Conservation (phyloP, 1,284 basidiomycete species). For the Rhodotorula sp. region DNA sequence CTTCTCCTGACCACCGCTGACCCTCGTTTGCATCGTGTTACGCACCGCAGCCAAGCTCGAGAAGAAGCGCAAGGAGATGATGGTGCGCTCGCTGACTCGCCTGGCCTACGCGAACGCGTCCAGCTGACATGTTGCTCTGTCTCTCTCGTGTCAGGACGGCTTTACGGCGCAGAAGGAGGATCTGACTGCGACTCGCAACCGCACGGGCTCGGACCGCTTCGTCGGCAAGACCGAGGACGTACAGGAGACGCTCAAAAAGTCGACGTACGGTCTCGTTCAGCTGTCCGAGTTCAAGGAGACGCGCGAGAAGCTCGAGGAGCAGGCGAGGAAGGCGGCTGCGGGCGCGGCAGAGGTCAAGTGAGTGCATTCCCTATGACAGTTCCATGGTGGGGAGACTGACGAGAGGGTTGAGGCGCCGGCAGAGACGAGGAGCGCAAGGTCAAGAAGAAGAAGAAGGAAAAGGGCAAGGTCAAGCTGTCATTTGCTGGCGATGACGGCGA, state of each 20-base stretch:
- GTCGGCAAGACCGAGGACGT: constrained; percentile 90
- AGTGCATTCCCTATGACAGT: constrained; percentile 50
- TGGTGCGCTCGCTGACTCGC: constrained; percentile 46
- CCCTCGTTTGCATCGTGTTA: neutral
- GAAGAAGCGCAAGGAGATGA: constrained; percentile 75
- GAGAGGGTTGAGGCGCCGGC: constrained; percentile 63
- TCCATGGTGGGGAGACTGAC: constrained; percentile 51
- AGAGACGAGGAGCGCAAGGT: constrained; percentile 60
- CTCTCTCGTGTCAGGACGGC: constrained; percentile 57
- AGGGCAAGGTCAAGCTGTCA: constrained; percentile 68
- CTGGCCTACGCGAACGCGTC: too few species aligned
- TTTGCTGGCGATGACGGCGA: constrained; percentile 63
- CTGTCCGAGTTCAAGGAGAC: constrained; percentile 81
- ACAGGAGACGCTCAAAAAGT: constrained; percentile 89
- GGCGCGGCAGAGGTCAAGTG: constrained; percentile 76
- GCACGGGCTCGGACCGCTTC: constrained; percentile 66
- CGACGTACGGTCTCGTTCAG: constrained; percentile 87
- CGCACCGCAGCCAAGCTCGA: constrained; percentile 53
- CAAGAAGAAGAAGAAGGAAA: constrained; percentile 85
- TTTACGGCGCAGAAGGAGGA: constrained; percentile 84
- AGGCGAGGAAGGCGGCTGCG: constrained; percentile 84
- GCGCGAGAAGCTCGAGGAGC: constrained; percentile 86
- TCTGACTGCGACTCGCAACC: constrained; percentile 58
- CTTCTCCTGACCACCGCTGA: neutral
- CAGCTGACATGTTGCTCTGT: neutral